phyloP scores from a whole-genome alignment of 2,329 filamentous ascomycete species.

The Fusarium burgessii region DNA sequence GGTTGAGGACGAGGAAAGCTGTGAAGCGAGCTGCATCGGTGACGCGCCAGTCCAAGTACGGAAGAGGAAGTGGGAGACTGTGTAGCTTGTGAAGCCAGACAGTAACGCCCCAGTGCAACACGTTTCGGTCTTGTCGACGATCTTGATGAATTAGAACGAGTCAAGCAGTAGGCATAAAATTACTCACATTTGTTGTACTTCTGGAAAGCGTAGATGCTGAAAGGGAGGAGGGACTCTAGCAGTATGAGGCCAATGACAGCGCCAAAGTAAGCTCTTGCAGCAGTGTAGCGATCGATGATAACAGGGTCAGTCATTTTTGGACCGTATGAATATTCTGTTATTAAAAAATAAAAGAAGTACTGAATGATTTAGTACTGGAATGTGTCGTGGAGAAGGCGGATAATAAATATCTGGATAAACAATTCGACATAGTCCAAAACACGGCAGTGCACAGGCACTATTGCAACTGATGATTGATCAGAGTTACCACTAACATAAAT shows the following conservation, averaged over 20 bases:
- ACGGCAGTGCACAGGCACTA: background rate
- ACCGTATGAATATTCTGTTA: fast-evolving
- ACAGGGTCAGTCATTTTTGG: background rate
- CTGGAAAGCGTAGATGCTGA: background rate
- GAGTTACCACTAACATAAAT: background rate
- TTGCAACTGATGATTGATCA: background rate
- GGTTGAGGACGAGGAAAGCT: background rate
- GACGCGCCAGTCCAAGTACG: background rate
- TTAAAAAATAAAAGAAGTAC: fast-evolving
- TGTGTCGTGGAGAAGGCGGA: fast-evolving
- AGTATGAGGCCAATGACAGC: background rate
- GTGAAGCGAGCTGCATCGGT: background rate
- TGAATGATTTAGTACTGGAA: fast-evolving
- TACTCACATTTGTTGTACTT: background rate
- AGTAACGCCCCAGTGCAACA: background rate
- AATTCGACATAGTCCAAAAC: background rate
- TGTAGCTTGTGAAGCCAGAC: background rate
- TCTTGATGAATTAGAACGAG: background rate
- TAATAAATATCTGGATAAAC: background rate
- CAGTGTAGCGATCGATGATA: background rate
- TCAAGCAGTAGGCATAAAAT: fast-evolving
- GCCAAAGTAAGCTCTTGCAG: background rate
- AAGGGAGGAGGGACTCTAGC: background rate
- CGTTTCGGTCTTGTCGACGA: background rate
- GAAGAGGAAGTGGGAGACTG: background rate